Evolutionary conservation across 208 protist genomes (phyloP), one percentile per base, ranked within the genome.

Genomic region (Wallacemonas rigidus): DNA sequence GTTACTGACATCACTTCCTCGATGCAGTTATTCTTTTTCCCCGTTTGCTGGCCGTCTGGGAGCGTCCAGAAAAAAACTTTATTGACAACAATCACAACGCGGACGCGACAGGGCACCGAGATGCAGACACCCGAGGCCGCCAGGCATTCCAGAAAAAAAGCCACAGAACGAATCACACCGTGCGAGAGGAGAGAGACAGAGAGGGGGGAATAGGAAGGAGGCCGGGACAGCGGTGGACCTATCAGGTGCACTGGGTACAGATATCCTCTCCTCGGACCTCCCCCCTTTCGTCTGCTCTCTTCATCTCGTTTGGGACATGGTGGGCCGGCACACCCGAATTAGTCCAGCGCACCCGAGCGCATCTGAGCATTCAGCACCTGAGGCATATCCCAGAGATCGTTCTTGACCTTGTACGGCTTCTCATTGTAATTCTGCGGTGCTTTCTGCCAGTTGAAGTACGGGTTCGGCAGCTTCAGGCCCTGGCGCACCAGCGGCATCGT

Each of bases 371-470:
- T 85, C 54, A 95, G 67, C 45, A 95, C 91, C 61, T 83, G 68
- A 3, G 91, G 91, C 81, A 95, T 81, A 63, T 90, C 77, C 87
- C 88, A 95, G 71, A 95, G 54, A 65, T 95, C 91, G 55, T 92
- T 95, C 82, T 95, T 95, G 36, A 85, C 78, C 69, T 57, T 79
- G 70, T 70, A 90, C 14, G 82, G 77, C 74, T 82, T 86, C n/a
- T 79, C 54, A 61, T 91, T 86, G 73, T 90, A 92, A 43, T 78
- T 85, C 78, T 88, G 91, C 39, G 81, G 81, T 8, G 91, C 88
- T 69, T 95, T 95, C 61, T 84, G 74, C 88, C 88, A 95, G 74
- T 93, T 93, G 72, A 88, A 95, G 77, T 93, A 95, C 58, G 91
- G 91, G 61, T 95, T 95, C 43, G 82, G 88, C 7, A 92, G 74